Evolutionary conservation across 345 rosid species (phyloP).

Genomic region (Salix suchowensis): DNA sequence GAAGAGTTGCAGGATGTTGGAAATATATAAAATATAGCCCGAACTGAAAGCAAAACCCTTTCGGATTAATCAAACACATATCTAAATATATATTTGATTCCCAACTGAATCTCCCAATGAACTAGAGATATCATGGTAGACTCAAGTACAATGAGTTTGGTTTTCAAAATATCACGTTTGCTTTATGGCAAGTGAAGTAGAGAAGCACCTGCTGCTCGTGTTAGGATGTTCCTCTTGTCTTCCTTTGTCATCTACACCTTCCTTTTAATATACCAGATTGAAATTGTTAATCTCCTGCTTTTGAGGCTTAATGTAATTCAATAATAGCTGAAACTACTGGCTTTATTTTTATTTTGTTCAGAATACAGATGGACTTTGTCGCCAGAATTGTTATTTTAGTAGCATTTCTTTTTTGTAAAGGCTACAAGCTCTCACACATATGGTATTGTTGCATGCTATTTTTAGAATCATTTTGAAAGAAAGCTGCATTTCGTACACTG

Average conservation of each 20-base stretch:
- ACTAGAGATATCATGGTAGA: constrained; percentile 29
- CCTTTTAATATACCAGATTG: constrained; percentile 7
- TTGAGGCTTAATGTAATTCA: constrained; percentile 20
- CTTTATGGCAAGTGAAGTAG: constrained; percentile 1
- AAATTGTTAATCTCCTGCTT: constrained; percentile 20
- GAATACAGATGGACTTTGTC: constrained; percentile 35
- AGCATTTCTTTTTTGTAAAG: constrained; percentile 15
- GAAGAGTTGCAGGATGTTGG: constrained; percentile 31
- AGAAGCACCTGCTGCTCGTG: constrained; percentile 9
- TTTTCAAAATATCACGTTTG: constrained; percentile 23
- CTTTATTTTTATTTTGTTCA: constrained; percentile 22
- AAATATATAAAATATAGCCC: constrained; percentile 17
- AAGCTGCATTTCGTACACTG: constrained; percentile 20
- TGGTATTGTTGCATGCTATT: constrained; percentile 23
- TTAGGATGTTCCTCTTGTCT: constrained; percentile 12
- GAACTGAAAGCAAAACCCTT: constrained; percentile 29
- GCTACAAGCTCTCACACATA: constrained; percentile 4
- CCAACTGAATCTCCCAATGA: constrained; percentile 30
- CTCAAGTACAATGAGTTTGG: constrained; percentile 19
- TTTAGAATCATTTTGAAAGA: constrained; percentile 27
- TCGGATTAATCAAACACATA: constrained; percentile 28
- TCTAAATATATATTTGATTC: constrained; percentile 9
- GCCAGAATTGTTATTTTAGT: constrained; percentile 17
- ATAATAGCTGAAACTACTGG: constrained; percentile 15
- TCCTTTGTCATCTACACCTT: neutral